Percentiles rank a stretch among this genome's conserved stretches.
phyloP scores from a whole-genome alignment of 495 filamentous ascomycete genomes.

The Entonaema liquescens region DNA sequence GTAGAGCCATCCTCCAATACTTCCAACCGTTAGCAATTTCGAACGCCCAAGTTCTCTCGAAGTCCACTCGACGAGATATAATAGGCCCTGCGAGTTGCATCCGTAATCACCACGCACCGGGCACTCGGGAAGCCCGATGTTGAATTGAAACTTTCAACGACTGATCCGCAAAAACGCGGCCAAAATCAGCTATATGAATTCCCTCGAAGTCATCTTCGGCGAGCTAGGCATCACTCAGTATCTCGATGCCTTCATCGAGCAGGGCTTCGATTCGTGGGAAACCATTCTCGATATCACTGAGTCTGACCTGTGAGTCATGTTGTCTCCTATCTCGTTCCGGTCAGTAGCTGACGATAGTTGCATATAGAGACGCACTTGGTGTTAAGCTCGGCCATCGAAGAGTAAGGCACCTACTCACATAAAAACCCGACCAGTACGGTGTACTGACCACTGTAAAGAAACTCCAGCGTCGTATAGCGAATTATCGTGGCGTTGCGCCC shows the following conservation, averaged over 20 bases:
- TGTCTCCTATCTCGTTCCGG: background rate
- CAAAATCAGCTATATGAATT: conserved; percentile 48
- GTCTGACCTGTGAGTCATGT: conserved; percentile 71
- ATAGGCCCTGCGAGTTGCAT: conserved; percentile 2
- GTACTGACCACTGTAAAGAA: conserved; percentile 50
- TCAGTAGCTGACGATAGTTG: conserved; percentile 28
- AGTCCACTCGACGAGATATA: conserved; percentile 6
- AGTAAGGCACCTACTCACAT: conserved; percentile 55
- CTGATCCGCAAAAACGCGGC: conserved; percentile 41
- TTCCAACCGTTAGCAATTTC: conserved; percentile 1
- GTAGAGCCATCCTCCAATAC: background rate
- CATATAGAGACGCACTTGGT: conserved; percentile 66
- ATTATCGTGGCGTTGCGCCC: conserved; percentile 65
- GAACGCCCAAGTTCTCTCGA: conserved; percentile 11
- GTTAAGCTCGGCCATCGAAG: conserved; percentile 83
- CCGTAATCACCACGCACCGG: conserved; percentile 14
- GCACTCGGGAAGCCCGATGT: conserved; percentile 27
- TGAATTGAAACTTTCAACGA: conserved; percentile 30
- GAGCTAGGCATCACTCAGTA: conserved; percentile 80
- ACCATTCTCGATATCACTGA: conserved; percentile 82
- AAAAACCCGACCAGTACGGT: background rate
- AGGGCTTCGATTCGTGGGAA: conserved; percentile 85
- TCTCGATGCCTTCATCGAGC: conserved; percentile 70
- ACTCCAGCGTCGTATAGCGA: conserved; percentile 62
- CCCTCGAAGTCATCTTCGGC: conserved; percentile 66